Evolutionary conservation across 2,329 filamentous ascomycete genomes (phyloP), one percentile per base, ranked within the genome.

Genomic region (Fusarium sp.): DNA sequence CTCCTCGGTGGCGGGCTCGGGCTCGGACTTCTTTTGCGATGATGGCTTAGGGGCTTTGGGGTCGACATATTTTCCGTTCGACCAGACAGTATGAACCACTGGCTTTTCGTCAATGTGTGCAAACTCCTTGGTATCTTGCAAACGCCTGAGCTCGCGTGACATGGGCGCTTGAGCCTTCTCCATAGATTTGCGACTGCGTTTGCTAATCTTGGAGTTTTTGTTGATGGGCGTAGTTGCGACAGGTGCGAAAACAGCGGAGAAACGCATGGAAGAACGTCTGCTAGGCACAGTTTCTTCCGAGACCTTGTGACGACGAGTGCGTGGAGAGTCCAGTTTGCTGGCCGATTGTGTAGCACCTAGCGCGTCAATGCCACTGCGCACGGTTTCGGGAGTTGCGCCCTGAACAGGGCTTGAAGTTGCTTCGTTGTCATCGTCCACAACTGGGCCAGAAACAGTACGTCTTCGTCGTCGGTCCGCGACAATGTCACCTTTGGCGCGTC

Each of bases 71-170:
- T 91, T 91, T 58, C 89, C 89, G 67, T 90, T 91, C 71, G 86
- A 87, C 89, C 89, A 91, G 26, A 89, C 83, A 3, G 87, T 89
- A 68, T 87, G 83, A 9, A 86, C 43, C 6, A 91, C 84, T 7
- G 88, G 88, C 53, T 84, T 80, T 15, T 84, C 84, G 55, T 91
- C 89, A 22, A 90, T 85, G 46, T 85, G 84, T 1, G 85, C 80
- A 64, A 84, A 91, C 71, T 91, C 89, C 60, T 89, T 87, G 63
- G 89, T 87, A 78, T 92, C 85, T 79, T 86, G 83, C 53, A 93
- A 76, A 64, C 86, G 83, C 76, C 82, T 80, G 28, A 91, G 76
- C 73, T 92, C 90, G 62, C 89, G 87, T 36, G 85, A 80, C 69
- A 88, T 77, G 57, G 82, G 83, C 26, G 79, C 72, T 24, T 84